phyloP scores from a whole-genome alignment of 306 rosid species.

The Begonia loranthoides region DNA sequence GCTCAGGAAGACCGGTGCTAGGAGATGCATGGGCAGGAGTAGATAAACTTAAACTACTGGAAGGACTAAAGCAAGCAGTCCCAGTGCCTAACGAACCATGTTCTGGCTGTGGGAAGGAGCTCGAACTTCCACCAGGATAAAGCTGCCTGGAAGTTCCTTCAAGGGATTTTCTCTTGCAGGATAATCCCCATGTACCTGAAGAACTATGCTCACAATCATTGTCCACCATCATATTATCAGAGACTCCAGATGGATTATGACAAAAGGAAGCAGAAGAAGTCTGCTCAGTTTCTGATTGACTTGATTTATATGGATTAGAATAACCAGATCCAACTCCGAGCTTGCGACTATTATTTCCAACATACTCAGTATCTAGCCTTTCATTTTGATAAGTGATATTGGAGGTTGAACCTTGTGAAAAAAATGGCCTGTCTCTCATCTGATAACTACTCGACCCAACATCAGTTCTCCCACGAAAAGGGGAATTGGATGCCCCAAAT shows the following conservation, averaged over 20 bases:
- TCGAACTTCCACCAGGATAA: conserved; percentile 47
- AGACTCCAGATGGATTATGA: conserved; percentile 45
- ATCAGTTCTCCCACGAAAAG: conserved; percentile 32
- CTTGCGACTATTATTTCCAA: conserved; percentile 26
- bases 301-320: conserved; percentile 20
- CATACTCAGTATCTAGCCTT: conserved; percentile 28
- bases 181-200: conserved; percentile 65
- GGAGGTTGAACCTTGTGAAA: conserved; percentile 57
- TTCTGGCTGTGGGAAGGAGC: conserved; percentile 39
- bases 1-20: conserved; percentile 28
- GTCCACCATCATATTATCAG: conserved; percentile 30
- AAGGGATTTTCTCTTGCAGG: conserved; percentile 74
- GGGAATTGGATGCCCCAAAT: conserved; percentile 24
- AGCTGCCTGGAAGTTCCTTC: conserved; percentile 62
- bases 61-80: conserved; percentile 28
- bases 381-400: conserved; percentile 23
- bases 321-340: conserved; percentile 31
- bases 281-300: conserved; percentile 32
- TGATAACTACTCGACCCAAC: conserved; percentile 28
- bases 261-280: conserved; percentile 24
- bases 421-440: conserved; percentile 36
- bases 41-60: conserved; percentile 35
- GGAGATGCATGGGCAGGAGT: conserved; percentile 27
- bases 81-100: conserved; percentile 28
- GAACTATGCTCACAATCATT: conserved; percentile 33